Conservation (phyloP, 106 monocot species). For the Gastrodia elata region DNA sequence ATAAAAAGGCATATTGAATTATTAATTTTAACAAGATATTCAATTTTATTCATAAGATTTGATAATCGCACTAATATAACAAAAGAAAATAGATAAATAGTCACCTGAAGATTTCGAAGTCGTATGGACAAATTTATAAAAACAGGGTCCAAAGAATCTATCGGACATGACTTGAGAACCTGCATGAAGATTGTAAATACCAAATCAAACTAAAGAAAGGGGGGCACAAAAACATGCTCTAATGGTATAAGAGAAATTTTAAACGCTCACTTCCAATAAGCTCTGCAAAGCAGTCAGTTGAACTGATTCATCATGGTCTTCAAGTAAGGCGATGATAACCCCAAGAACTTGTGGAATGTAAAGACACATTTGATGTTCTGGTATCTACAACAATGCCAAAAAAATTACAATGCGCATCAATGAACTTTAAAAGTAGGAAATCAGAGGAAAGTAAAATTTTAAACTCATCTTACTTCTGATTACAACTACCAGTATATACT, state of each 20-base stretch:
- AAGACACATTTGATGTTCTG: constrained; percentile 42
- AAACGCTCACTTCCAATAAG: constrained; percentile 52
- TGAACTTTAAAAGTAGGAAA: not conserved
- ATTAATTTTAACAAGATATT: not conserved
- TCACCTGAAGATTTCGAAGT: constrained; percentile 87
- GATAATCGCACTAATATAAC: not conserved
- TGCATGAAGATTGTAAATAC: constrained; percentile 19
- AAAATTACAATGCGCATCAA: not conserved
- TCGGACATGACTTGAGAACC: constrained; percentile 62
- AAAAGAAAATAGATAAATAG: not conserved
- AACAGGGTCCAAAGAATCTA: constrained; percentile 73
- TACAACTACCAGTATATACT: not conserved
- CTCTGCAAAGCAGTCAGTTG: constrained; percentile 91
- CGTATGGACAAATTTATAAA: constrained; percentile 66
- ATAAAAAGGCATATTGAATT: too few species aligned
- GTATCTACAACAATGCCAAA: constrained; percentile 45
- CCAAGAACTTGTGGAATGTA: constrained; percentile 80
- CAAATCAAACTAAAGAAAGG: not conserved
- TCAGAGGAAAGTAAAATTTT: not conserved
- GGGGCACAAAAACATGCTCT: not conserved
- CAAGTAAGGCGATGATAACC: constrained; percentile 87
- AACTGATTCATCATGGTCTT: constrained; percentile 86
- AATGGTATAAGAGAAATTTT: too few species aligned
- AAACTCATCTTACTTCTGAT: not conserved
- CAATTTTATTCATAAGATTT: not conserved